Percentiles rank a stretch among this genome's conserved stretches.
phyloP scores from a whole-genome alignment of 768 basidiomycete genomes.

The Termitomyces sp. region DNA sequence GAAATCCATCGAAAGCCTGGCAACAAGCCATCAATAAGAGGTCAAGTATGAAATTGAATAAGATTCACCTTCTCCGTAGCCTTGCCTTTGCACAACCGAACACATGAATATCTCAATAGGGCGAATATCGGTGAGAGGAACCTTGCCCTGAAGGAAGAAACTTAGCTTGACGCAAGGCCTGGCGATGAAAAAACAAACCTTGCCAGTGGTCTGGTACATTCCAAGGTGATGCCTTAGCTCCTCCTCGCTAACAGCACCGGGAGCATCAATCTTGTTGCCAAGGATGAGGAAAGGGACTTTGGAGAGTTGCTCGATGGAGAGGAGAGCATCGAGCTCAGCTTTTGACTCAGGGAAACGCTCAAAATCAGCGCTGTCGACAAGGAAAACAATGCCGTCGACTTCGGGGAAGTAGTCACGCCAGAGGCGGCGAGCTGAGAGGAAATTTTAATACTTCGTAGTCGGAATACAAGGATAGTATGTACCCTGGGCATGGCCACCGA shows the following conservation, averaged over 20 bases:
- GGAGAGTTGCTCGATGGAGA: conserved; percentile 90
- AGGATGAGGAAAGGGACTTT: conserved; percentile 98
- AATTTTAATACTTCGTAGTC: not conserved
- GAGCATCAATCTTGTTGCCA: conserved; percentile 99
- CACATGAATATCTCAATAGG: conserved; percentile 99
- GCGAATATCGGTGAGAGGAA: conserved; percentile 92
- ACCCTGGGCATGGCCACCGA: conserved; percentile 98
- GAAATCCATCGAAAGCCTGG: conserved; percentile 94
- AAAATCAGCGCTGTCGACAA: conserved; percentile 95
- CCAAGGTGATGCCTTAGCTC: conserved; percentile 94
- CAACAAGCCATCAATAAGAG: conserved; percentile 5
- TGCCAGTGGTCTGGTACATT: conserved; percentile 98
- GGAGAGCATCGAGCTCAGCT: conserved; percentile 93
- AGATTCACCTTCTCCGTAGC: conserved; percentile 86
- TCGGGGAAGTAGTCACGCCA: conserved; percentile 99
- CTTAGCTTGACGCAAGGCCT: not conserved
- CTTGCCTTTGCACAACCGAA: conserved; percentile 97
- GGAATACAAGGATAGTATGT: conserved; percentile 11
- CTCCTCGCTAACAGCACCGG: conserved; percentile 95
- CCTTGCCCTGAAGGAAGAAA: conserved; percentile 74
- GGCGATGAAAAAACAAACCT: conserved; percentile 51
- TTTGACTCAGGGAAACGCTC: conserved; percentile 97
- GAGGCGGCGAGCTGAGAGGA: conserved; percentile 75
- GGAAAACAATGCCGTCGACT: conserved; percentile 97
- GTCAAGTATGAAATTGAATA: not conserved